Conservation (phyloP, 129 eudicot genomes). For the Flaveria sonorensis region DNA sequence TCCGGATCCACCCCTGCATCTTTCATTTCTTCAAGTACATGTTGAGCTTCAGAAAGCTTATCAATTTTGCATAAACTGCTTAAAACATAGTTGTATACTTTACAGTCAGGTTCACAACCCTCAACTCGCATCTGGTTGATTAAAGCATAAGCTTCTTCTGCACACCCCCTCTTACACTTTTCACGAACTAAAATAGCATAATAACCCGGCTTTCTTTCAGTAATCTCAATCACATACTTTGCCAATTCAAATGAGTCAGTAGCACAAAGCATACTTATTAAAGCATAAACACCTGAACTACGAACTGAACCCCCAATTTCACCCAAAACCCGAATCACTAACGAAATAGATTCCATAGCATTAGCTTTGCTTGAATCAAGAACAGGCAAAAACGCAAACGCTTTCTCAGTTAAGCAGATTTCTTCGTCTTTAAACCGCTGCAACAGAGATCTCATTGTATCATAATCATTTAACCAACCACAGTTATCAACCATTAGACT, state of each 20-base stretch:
- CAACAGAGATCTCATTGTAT: conserved; percentile 50
- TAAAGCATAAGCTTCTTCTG: conserved; percentile 49
- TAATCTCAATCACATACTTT: conserved; percentile 56
- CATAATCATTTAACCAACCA: conserved; percentile 65
- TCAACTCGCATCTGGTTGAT: conserved; percentile 53
- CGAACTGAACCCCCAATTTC: conserved; percentile 67
- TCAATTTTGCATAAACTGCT: conserved; percentile 58
- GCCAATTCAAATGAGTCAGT: conserved; percentile 64
- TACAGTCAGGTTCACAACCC: conserved; percentile 47
- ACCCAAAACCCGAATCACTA: conserved; percentile 37
- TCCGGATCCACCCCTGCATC: conserved; percentile 42
- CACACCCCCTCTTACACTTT: conserved; percentile 45
- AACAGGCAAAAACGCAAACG: conserved; percentile 55
- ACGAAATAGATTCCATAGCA: conserved; percentile 40
- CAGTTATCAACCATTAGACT: conserved; percentile 65
- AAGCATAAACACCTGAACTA: conserved; percentile 52
- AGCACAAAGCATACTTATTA: conserved; percentile 64
- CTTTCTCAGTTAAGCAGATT: conserved; percentile 56
- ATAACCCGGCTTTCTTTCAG: conserved; percentile 46
- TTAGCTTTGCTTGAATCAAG: conserved; percentile 35
- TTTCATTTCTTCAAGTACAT: conserved; percentile 51
- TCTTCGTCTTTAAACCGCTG: conserved; percentile 38
- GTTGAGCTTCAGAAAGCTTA: conserved; percentile 46
- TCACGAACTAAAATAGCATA: conserved; percentile 56
- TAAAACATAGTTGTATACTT: conserved; percentile 61